Evolutionary conservation across 2,329 filamentous ascomycete species (phyloP).

Genomic region (Ambrosiella beaveri): DNA sequence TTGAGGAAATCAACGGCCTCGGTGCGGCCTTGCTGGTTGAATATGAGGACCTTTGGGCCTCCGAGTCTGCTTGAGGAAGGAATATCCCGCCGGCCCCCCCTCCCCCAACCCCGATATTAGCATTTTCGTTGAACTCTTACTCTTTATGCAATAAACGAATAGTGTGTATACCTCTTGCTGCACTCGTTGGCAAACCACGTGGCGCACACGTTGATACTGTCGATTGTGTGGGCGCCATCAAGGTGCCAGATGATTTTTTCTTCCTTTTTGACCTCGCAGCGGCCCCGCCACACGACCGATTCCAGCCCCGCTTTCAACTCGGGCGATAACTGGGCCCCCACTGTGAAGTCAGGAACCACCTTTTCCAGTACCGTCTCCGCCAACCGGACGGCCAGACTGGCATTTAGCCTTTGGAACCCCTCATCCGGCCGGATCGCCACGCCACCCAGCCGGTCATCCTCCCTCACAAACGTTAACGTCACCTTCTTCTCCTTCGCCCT

Average conservation of each 20-base stretch:
- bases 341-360: constrained; percentile 22
- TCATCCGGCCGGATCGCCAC: constrained; percentile 36
- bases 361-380: constrained; percentile 31
- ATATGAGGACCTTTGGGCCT: constrained; percentile 47
- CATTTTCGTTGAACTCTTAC: no score
- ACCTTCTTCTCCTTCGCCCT: constrained; percentile 37
- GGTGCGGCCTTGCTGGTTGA: constrained; percentile 61
- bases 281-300: constrained; percentile 57
- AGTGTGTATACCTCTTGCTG: constrained; percentile 15
- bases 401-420: constrained; percentile 42
- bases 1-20: constrained; percentile 37
- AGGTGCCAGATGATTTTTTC: constrained; percentile 58
- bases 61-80: constrained; percentile 14
- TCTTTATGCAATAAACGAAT: constrained; percentile 13
- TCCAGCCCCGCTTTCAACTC: constrained; percentile 60
- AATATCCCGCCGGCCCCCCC: neutral
- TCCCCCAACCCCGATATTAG: no score
- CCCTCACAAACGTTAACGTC: constrained; percentile 26
- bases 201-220: constrained; percentile 68
- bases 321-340: constrained; percentile 29
- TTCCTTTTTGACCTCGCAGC: constrained; percentile 44
- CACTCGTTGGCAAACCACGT: constrained; percentile 56
- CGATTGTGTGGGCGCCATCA: constrained; percentile 82
- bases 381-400: constrained; percentile 33
- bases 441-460: constrained; percentile 28